Evolutionary conservation across 2,329 filamentous ascomycete species (phyloP).

Genomic region (Pleurostoma richardsiae): DNA sequence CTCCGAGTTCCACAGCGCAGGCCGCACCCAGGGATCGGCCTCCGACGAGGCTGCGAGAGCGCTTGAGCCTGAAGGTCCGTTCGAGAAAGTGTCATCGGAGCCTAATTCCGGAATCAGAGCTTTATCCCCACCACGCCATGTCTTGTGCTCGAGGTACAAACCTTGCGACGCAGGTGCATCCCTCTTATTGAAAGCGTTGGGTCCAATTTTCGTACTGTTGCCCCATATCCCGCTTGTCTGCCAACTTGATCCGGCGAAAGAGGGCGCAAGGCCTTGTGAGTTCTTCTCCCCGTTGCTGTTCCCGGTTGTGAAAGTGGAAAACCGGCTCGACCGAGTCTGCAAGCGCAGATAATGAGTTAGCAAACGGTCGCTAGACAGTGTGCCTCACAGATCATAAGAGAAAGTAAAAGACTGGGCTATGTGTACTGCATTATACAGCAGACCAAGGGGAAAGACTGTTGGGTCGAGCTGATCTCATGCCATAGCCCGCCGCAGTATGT

Average conservation of each 20-base stretch:
- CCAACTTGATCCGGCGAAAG: slow-evolving; percentile 27
- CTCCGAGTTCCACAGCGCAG: slow-evolving; percentile 56
- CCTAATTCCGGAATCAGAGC: slow-evolving; percentile 20
- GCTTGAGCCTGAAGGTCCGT: slow-evolving; percentile 62
- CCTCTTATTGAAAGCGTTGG: slow-evolving; percentile 37
- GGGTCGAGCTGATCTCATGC: too few relatives aligned
- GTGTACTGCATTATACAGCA: too few relatives aligned
- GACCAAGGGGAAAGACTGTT: too few relatives aligned
- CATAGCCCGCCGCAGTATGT: too few relatives aligned
- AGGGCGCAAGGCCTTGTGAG: slow-evolving; percentile 33
- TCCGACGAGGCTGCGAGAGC: slow-evolving; percentile 66
- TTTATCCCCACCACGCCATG: slow-evolving; percentile 1
- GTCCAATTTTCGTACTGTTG: slow-evolving; percentile 31
- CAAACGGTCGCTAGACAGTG: too few relatives aligned
- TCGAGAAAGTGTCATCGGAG: slow-evolving; percentile 32
- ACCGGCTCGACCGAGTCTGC: slow-evolving; percentile 31
- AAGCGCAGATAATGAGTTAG: background rate
- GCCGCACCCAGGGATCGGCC: slow-evolving; percentile 55
- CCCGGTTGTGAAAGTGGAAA: slow-evolving; percentile 28
- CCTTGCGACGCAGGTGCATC: slow-evolving; percentile 42
- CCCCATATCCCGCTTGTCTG: slow-evolving; percentile 46
- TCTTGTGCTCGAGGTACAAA: slow-evolving; percentile 23
- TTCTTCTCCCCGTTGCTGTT: slow-evolving; percentile 23
- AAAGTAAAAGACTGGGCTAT: too few relatives aligned
- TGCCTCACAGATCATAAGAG: too few relatives aligned